Evolutionary conservation across 2,329 filamentous ascomycete species (phyloP).

Genomic region (Grosmannia clavigera): DNA sequence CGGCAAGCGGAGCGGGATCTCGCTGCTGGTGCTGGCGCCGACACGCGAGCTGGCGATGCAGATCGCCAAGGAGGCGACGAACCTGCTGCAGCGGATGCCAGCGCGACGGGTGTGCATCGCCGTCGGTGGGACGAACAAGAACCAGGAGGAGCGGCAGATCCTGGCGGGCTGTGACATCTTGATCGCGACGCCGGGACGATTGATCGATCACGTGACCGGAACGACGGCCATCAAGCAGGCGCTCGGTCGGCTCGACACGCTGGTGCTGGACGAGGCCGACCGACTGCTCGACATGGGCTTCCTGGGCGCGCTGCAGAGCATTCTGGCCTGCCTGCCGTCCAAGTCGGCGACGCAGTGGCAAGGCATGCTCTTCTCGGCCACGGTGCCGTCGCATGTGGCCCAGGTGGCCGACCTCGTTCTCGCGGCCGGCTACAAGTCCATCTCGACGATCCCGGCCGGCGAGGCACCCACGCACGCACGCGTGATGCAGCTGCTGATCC

Average conservation of each 20-base stretch:
- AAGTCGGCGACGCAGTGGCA: slow-evolving; percentile 46
- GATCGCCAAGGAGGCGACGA: slow-evolving; percentile 58
- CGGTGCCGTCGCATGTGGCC: slow-evolving; percentile 67
- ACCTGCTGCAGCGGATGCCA: slow-evolving; percentile 58
- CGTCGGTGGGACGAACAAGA: slow-evolving; percentile 68
- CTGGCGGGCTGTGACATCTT: slow-evolving; percentile 64
- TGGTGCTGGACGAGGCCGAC: slow-evolving; percentile 77
- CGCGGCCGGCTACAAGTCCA: slow-evolving; percentile 61
- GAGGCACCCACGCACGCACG: slow-evolving; percentile 65
- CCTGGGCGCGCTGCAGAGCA: slow-evolving; percentile 64
- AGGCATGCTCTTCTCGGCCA: slow-evolving; percentile 78
- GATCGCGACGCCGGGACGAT: slow-evolving; percentile 67
- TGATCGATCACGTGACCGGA: slow-evolving; percentile 67
- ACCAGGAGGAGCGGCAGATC: slow-evolving; percentile 58
- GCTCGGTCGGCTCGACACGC: slow-evolving; percentile 57
- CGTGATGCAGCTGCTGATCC: slow-evolving; percentile 61
- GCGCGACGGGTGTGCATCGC: slow-evolving; percentile 65
- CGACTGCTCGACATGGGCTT: slow-evolving; percentile 76
- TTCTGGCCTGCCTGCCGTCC: slow-evolving; percentile 57
- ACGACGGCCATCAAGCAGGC: slow-evolving; percentile 55
- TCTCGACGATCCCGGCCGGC: slow-evolving; percentile 65
- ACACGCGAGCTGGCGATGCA: slow-evolving; percentile 61
- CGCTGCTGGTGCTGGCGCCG: slow-evolving; percentile 54
- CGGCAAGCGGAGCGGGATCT: slow-evolving; percentile 28
- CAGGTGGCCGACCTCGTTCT: slow-evolving; percentile 59